Evolutionary conservation across 805 yeast genomes (phyloP), one percentile per base, ranked within the genome.

Genomic region (Lipomyces chichibuensis): DNA sequence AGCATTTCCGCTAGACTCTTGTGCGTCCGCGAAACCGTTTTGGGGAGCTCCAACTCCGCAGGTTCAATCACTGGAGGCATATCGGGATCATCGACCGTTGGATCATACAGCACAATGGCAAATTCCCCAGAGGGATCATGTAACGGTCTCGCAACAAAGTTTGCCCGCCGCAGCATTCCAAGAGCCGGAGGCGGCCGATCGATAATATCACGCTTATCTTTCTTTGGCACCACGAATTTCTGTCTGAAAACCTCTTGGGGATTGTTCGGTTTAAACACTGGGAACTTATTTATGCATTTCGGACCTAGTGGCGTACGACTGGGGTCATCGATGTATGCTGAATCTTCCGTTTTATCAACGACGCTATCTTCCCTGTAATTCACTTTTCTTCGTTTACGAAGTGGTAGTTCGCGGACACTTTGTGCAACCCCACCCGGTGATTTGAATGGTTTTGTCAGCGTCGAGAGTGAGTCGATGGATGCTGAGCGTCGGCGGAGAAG

Each of bases 71-170:
- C 67, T 33, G 65, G 69, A 13, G 56, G 57, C 43, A 33, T 66
- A 2, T 71, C 71, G 25, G 67, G 70, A 37, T 75, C 84, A 75
- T 95, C 98, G 2, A 94, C 88, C 0, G 98, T 91, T 0, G 99
- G 99, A 77, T 95, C 99, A 75, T 92, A 95, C 57, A 95, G 81
- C 0, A 95, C 98, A 64, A 95, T 91, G 1, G 99, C 98, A 74
- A 91, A 88, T 76, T 95, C 98, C 68, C 89, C 92, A 56, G 88
- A 83, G 0, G 99, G 99, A 78, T 95, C 99, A 76, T 94, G 96
- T n/a, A 95, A 81, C 0, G 99, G 96, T 65, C 92, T 80, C 3
- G 98, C 97, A n/a, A 91, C 90, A 62, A 91, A 78, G 33, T 77
- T 77, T 0, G 85, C 81, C 1, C 87, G 84, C 51, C 89, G 84